Evolutionary conservation across 306 rosid genomes (phyloP), one percentile per base, ranked within the genome.

Genomic region (Sophora flavescens): DNA sequence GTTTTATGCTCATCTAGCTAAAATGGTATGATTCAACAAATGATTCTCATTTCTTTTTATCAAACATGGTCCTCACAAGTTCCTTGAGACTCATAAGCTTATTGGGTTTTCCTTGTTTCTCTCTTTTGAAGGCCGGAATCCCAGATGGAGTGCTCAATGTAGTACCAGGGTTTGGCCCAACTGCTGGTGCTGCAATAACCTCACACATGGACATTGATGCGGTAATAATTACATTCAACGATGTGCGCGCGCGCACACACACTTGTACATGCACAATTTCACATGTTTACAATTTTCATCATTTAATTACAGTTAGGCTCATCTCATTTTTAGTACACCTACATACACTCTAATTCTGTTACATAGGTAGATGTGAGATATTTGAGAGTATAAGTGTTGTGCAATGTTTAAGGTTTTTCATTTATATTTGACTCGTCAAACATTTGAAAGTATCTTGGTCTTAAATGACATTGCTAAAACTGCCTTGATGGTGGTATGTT

Each of bases 141-240:
- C 98, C 98, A 1, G 88, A 88, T 60, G 98, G 97, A 83, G 98
- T 93, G 22, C 60, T 93, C 13, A 93, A 93, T 75, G 89, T 93
- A 4, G 79, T 93, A 2, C 80, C 96, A 0, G 97, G 97, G 58
- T 89, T 86, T 38, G 98, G 98, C n/a, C 8, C 68, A 8, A 88
- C 80, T 0, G 98, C 96, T 28, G 98, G 98, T 22, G 95, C 93
- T 50, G 91, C 93, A 78, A 26, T 93, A 18, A 79, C 85, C 41
- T 74, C 83, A 68, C 98, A 91, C 78, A 91, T 93, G 97, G 96
- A 89, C 83, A 76, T 93, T 69, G 96, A 93, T 84, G 72, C 67
- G 83, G 97, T 89, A 74, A 72, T 52, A n/a, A n/a, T 66, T 50
- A 6, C 14, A 47, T 12, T 47, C 52, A 45, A 11, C 51, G 11